These are phyloP conservation scores for Ambrosia trifida DNA, from an alignment of 129 eudicot genomes.

Conservation along the genomic window DNA sequence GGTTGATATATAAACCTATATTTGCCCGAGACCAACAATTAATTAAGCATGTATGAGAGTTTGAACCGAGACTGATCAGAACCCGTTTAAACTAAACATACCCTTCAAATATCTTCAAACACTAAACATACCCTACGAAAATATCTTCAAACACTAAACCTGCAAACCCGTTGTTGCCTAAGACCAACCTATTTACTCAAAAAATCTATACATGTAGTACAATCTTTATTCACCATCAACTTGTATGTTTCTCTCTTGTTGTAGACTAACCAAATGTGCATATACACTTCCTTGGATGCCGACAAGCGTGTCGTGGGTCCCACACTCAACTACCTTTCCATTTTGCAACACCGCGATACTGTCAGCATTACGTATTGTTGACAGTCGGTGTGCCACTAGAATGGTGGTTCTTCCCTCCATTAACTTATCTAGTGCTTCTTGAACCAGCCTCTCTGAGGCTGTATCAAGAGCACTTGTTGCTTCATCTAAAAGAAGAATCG, in stretches of 20 bases:
- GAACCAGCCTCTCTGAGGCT: slow-evolving; percentile 63
- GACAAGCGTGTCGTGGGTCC: slow-evolving; percentile 64
- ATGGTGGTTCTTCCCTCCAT: slow-evolving; percentile 74
- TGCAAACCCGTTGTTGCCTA: neutral
- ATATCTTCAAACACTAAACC: no score
- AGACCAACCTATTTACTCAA: neutral
- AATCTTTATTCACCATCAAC: slow-evolving; percentile 11
- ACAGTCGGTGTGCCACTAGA: slow-evolving; percentile 73
- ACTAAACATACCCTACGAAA: no score
- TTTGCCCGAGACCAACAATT: no score
- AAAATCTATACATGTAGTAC: slow-evolving; percentile 4
- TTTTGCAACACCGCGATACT: slow-evolving; percentile 63
- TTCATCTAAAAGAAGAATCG: slow-evolving; percentile 74
- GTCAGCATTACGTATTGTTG: slow-evolving; percentile 65
- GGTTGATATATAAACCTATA: no score
- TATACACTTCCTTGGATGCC: slow-evolving; percentile 44
- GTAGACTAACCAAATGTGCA: slow-evolving; percentile 59
- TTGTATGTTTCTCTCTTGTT: slow-evolving; percentile 38
- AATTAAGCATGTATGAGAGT: no score
- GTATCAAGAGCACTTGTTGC: slow-evolving; percentile 87
- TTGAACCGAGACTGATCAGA: no score
- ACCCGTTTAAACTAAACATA: no score
- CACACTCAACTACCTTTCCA: slow-evolving; percentile 62
- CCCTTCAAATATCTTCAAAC: no score
- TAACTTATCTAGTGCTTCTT: slow-evolving; percentile 70